phyloP scores from a whole-genome alignment of 2,329 filamentous ascomycete species.

The Cladosporium phlei region DNA sequence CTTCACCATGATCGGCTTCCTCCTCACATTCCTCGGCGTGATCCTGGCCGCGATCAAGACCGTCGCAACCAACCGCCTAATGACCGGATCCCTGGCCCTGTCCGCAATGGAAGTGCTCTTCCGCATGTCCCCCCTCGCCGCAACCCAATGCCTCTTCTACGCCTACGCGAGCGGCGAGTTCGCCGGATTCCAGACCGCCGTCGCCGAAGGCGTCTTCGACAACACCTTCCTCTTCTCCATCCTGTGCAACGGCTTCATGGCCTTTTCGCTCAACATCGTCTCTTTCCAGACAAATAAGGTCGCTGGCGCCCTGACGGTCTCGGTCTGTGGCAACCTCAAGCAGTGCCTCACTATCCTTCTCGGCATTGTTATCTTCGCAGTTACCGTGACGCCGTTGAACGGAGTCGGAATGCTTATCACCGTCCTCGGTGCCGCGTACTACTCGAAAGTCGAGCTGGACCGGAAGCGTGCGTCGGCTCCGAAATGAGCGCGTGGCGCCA shows the following conservation, averaged over 20 bases:
- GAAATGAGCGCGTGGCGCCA: constrained; percentile 2
- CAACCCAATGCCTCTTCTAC: constrained; percentile 51
- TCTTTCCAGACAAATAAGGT: constrained; percentile 37
- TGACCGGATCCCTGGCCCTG: constrained; percentile 57
- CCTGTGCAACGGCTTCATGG: constrained; percentile 31
- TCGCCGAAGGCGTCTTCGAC: constrained; percentile 24
- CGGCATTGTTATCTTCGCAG: constrained; percentile 35
- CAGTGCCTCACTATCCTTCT: constrained; percentile 35
- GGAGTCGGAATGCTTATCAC: constrained; percentile 52
- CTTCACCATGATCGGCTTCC: constrained; percentile 51
- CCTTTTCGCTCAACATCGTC: constrained; percentile 35
- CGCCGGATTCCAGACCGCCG: constrained; percentile 17
- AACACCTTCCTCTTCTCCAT: constrained; percentile 22
- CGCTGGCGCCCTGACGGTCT: constrained; percentile 34
- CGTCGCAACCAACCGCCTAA: constrained; percentile 59
- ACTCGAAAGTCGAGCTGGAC: constrained; percentile 55
- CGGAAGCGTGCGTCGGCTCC: constrained; percentile 33
- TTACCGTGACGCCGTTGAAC: constrained; percentile 39
- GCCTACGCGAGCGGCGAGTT: constrained; percentile 51
- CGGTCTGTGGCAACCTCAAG: constrained; percentile 36
- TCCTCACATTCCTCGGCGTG: constrained; percentile 34
- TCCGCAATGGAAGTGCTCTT: constrained; percentile 56
- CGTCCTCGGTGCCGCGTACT: constrained; percentile 54
- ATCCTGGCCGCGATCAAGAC: constrained; percentile 47
- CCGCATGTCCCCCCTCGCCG: constrained; percentile 59